phyloP scores from a whole-genome alignment of 495 filamentous ascomycete genomes.

The Melanomma pulvis-pyrius region DNA sequence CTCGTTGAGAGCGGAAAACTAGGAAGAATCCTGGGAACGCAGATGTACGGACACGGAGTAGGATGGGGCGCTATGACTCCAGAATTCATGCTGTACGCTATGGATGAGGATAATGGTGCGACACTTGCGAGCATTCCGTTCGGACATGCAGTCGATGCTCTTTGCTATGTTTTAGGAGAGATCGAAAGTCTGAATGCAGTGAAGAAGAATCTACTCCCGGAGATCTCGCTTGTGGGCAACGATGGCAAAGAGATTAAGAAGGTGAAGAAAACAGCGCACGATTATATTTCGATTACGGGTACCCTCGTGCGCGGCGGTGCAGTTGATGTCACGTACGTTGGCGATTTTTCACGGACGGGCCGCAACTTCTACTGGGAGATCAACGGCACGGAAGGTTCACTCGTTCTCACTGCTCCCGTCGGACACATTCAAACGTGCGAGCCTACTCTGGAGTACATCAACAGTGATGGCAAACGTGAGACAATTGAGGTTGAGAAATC shows the following conservation, averaged over 20 bases:
- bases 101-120: slow-evolving; percentile 48
- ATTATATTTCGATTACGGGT: slow-evolving; percentile 25
- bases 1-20: slow-evolving; percentile 54
- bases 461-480: too few relatives aligned
- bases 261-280: slow-evolving; percentile 22
- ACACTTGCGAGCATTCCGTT: slow-evolving; percentile 57
- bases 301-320: slow-evolving; percentile 16
- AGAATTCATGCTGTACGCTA: slow-evolving; percentile 36
- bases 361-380: slow-evolving; percentile 32
- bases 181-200: slow-evolving; percentile 48
- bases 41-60: slow-evolving; percentile 44
- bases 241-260: slow-evolving; percentile 32
- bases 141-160: slow-evolving; percentile 47
- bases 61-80: slow-evolving; percentile 39
- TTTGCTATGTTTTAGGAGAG: slow-evolving; percentile 53
- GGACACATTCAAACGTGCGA: slow-evolving; percentile 44
- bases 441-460: slow-evolving; percentile 41
- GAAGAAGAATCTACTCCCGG: slow-evolving; percentile 44
- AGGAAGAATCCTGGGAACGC: slow-evolving; percentile 57
- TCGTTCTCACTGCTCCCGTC: slow-evolving; percentile 29
- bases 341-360: slow-evolving; percentile 10
- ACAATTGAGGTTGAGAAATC: slow-evolving; percentile 48
- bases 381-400: slow-evolving; percentile 20
- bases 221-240: slow-evolving; percentile 42
- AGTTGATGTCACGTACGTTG: slow-evolving; percentile 14